Base-by-base conservation (phyloP, 352 stramenopile genomes). In the Pythium aphanidermatum region DNA sequence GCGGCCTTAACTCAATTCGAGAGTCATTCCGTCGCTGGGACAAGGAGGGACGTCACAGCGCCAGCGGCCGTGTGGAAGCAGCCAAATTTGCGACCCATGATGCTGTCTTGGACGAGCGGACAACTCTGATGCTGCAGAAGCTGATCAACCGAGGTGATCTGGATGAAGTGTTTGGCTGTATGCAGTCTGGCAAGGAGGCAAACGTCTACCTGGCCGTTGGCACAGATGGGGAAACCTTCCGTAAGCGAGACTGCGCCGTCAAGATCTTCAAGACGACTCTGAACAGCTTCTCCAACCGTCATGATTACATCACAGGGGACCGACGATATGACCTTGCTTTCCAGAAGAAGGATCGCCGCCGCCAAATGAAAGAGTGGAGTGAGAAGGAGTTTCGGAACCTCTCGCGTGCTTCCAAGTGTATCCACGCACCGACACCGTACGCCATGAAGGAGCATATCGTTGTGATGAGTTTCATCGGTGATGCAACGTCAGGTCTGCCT, bases 251-350 rank as follows among this genome's bases (percentile, higher is more conserved):
- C 44, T 62, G 70, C 25, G 68, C 73, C 1, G 70, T 82, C 53
- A 90, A 93, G 70, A 79, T 93, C 46, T 93, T 92, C 58, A 80
- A 79, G 65, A 89, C 81, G 11, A 93, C 81, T 36, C 46, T 90
- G 34, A 89, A 82, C 51, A 68, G 85, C 53, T 93, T 94, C 35
- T 56, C 68, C 50, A 94, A 92, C 50, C 72, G 82, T 12, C 64
- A 83, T 47, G 76, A 87, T 20, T 94, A 94, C 49, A 74, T 94
- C 33, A 86, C 81, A 7, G 82, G 82, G 8, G 82, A 94, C 33
- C 82, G 66, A 7, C 72, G 82, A 12, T 90, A 78, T 30, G 76
- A 88, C 48, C 48, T 87, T 17, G 64, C 88, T 11, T 84, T 80
- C 57, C 76, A 87, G 36, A 82, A 80, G 50, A 78, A 92, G 45